These are phyloP conservation scores for Penicillium sp. DNA, from an alignment of 2,329 filamentous ascomycete species.

Conservation along the genomic window DNA sequence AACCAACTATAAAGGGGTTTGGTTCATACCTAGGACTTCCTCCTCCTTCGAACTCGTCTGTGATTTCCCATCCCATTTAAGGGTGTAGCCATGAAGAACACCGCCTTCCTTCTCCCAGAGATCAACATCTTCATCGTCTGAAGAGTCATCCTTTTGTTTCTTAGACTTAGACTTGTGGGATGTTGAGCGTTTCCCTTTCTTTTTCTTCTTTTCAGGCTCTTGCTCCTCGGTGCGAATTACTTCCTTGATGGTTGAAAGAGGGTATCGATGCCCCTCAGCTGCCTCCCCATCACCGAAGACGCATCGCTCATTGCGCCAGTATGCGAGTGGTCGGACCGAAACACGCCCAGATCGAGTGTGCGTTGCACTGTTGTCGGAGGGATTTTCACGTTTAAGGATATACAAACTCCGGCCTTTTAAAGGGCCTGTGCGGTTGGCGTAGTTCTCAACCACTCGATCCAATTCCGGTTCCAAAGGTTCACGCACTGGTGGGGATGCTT, in stretches of 20 bases:
- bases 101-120: conserved; percentile 46
- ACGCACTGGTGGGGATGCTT: conserved; percentile 22
- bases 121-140: conserved; percentile 39
- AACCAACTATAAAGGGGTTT: background rate
- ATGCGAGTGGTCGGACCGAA: conserved; percentile 75
- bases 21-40: conserved; percentile 37
- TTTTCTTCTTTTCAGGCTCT: conserved; percentile 40
- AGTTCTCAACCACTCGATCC: conserved; percentile 42
- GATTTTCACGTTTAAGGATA: conserved; percentile 51
- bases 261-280: conserved; percentile 55
- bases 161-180: conserved; percentile 31
- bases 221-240: conserved; percentile 71
- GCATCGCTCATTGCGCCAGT: conserved; percentile 80
- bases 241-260: conserved; percentile 70
- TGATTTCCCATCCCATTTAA: conserved; percentile 41
- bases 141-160: conserved; percentile 36
- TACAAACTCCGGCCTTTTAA: conserved; percentile 48
- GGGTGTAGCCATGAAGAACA: conserved; percentile 43
- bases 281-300: conserved; percentile 64
- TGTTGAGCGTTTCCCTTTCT: conserved; percentile 27
- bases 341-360: conserved; percentile 75
- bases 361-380: conserved; percentile 53
- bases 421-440: conserved; percentile 43
- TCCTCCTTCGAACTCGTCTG: conserved; percentile 39
- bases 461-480: conserved; percentile 35